Evolutionary conservation across 1,139 yeast genomes (phyloP).

Genomic region (Diutina scorzettiae): DNA sequence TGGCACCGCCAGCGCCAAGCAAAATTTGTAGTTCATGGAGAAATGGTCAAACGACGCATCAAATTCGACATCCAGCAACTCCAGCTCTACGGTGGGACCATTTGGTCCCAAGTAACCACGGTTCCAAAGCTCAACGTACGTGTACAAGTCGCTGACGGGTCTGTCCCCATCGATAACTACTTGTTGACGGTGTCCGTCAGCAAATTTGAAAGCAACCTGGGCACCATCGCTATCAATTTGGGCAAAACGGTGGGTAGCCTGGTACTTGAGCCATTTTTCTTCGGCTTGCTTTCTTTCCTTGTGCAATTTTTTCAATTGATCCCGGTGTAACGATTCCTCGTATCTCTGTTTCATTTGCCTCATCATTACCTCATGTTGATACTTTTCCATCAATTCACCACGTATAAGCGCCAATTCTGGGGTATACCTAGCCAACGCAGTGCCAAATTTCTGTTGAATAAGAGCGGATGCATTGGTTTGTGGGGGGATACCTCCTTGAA

Average conservation of each 20-base stretch:
- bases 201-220: slow-evolving; percentile 47
- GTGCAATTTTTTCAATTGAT: slow-evolving; percentile 26
- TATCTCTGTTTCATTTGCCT: slow-evolving; percentile 74
- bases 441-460: slow-evolving; percentile 28
- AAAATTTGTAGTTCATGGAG: slow-evolving; percentile 20
- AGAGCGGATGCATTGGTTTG: slow-evolving; percentile 16
- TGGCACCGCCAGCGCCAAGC: slow-evolving; percentile 27
- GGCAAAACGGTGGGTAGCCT: slow-evolving; percentile 12
- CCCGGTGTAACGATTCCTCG: slow-evolving; percentile 52
- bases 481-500: slow-evolving; percentile 49
- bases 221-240: slow-evolving; percentile 17
- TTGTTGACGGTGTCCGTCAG: slow-evolving; percentile 37
- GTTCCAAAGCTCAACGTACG: slow-evolving; percentile 36
- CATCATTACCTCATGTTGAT: slow-evolving; percentile 46
- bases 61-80: slow-evolving; percentile 18
- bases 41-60: slow-evolving; percentile 14
- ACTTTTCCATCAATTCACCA: slow-evolving; percentile 49
- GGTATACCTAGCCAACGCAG: slow-evolving; percentile 41
- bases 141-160: slow-evolving; percentile 44
- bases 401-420: slow-evolving; percentile 49
- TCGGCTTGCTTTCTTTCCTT: slow-evolving; percentile 15
- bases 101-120: slow-evolving; percentile 6
- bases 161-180: slow-evolving; percentile 34
- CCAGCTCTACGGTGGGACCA: slow-evolving; percentile 34
- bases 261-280: slow-evolving; percentile 27